Conservation (phyloP, 371 early-diverging fungal genomes). For the Mucor circinelloides region DNA sequence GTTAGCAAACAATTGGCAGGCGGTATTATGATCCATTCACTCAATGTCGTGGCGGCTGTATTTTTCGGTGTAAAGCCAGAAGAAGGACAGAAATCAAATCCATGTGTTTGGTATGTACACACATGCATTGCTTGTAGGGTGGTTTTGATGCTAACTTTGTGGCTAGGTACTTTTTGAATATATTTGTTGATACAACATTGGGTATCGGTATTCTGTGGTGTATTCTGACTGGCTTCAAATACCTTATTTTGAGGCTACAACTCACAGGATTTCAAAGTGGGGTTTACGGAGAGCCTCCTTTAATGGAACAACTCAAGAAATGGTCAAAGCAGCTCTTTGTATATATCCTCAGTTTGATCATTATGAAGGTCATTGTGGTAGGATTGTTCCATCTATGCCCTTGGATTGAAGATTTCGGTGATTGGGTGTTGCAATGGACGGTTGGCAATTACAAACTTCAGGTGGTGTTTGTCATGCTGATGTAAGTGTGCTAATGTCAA, state of each 20-base stretch:
- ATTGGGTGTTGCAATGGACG: constrained; percentile 59
- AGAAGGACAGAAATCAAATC: constrained; percentile 55
- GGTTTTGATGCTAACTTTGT: too few relatives aligned
- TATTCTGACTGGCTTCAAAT: constrained; percentile 51
- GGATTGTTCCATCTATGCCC: constrained; percentile 50
- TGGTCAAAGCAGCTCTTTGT: constrained; percentile 64
- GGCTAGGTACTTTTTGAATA: constrained; percentile 73
- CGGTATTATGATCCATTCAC: constrained; percentile 62
- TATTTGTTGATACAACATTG: constrained; percentile 69
- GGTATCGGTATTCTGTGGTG: constrained; percentile 68
- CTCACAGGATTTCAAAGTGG: constrained; percentile 60
- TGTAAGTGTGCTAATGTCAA: constrained; percentile 33
- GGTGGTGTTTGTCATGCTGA: constrained; percentile 53
- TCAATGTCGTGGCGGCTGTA: constrained; percentile 65
- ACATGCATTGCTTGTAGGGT: neutral
- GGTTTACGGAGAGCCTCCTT: constrained; percentile 67
- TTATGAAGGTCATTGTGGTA: constrained; percentile 67
- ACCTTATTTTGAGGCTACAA: constrained; percentile 30
- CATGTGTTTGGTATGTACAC: constrained; percentile 65
- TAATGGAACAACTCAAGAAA: constrained; percentile 43
- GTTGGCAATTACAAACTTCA: constrained; percentile 45
- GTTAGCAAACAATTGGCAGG: constrained; percentile 70
- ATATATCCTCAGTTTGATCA: constrained; percentile 54
- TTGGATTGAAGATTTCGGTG: constrained; percentile 60
- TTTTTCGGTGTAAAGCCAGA: constrained; percentile 53